Evolutionary conservation across 495 filamentous ascomycete genomes (phyloP).

Genomic region (Pseudotulostoma volvatum): DNA sequence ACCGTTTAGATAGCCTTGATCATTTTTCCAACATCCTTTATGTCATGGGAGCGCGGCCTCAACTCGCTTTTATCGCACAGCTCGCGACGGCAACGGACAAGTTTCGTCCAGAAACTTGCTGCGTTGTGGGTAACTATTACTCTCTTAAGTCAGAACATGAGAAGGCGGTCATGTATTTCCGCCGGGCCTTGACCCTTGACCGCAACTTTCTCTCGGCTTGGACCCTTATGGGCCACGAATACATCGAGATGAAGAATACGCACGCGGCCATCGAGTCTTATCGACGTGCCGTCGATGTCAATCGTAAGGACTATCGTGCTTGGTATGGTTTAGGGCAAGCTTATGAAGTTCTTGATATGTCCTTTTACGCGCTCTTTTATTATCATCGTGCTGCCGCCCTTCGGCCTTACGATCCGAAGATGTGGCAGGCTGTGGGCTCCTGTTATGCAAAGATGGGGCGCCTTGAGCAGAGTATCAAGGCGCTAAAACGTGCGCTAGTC

Average conservation of each 20-base stretch:
- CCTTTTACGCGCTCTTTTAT: constrained; percentile 91
- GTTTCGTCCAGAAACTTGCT: constrained; percentile 93
- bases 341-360: constrained; percentile 96
- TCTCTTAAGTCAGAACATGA: constrained; percentile 85
- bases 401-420: constrained; percentile 83
- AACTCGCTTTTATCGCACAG: constrained; percentile 83
- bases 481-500: constrained; percentile 77
- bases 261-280: constrained; percentile 97
- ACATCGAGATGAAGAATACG: constrained; percentile 97
- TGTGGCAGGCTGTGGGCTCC: constrained; percentile 93
- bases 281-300: constrained; percentile 87
- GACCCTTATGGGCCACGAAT: constrained; percentile 99
- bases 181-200: constrained; percentile 87
- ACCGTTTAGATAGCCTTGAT: constrained; percentile 78
- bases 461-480: constrained; percentile 74
- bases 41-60: constrained; percentile 72
- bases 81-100: constrained; percentile 79
- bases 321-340: constrained; percentile 98
- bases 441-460: constrained; percentile 81
- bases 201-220: constrained; percentile 84
- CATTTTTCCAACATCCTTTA: constrained; percentile 96
- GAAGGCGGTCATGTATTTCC: constrained; percentile 96
- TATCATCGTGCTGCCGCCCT: constrained; percentile 89
- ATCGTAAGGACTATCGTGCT: constrained; percentile 90
- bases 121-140: constrained; percentile 96